These are phyloP conservation scores for Melanomma pulvis-pyrius DNA, from an alignment of 495 filamentous ascomycete species.

Conservation along the genomic window DNA sequence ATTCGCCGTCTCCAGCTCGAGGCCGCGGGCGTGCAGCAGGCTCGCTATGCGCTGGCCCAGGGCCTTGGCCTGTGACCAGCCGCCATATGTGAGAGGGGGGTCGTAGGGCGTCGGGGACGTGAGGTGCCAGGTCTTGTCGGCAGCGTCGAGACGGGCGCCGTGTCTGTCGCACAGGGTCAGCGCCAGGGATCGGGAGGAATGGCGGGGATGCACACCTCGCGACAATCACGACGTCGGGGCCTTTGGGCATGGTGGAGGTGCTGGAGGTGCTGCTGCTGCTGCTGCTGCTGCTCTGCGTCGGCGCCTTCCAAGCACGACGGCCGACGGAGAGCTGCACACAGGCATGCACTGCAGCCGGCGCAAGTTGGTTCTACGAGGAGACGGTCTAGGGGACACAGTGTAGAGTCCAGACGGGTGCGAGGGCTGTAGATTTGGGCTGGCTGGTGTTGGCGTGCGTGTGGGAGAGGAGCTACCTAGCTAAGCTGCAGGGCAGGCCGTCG, in stretches of 20 bases:
- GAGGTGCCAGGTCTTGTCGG: constrained; percentile 92
- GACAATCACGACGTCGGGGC: constrained; percentile 74
- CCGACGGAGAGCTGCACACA: not conserved
- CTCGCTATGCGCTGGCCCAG: constrained; percentile 78
- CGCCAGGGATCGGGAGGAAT: not conserved
- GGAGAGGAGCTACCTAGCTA: not conserved
- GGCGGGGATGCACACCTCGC: constrained; percentile 61
- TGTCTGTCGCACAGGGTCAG: constrained; percentile 59
- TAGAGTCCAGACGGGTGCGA: not conserved
- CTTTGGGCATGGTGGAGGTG: constrained; percentile 22
- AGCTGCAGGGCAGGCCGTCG: not conserved
- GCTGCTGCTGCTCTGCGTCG: not conserved
- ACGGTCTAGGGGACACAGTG: not conserved
- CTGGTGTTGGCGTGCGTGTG: not conserved
- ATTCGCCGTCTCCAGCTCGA: constrained; percentile 20
- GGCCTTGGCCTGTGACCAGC: constrained; percentile 82
- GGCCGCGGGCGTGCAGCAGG: constrained; percentile 61
- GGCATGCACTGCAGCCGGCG: constrained; percentile 1
- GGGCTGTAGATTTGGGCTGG: not conserved
- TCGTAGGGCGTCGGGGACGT: constrained; percentile 96
- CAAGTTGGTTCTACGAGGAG: not conserved
- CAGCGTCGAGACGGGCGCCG: constrained; percentile 87
- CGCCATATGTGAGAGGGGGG: constrained; percentile 90
- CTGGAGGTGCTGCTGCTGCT: too few species aligned
- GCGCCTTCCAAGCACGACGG: not conserved